Percentiles rank a stretch among this genome's conserved stretches.
Conservation (phyloP, 768 basidiomycete genomes). For the Tylopilus felleus region DNA sequence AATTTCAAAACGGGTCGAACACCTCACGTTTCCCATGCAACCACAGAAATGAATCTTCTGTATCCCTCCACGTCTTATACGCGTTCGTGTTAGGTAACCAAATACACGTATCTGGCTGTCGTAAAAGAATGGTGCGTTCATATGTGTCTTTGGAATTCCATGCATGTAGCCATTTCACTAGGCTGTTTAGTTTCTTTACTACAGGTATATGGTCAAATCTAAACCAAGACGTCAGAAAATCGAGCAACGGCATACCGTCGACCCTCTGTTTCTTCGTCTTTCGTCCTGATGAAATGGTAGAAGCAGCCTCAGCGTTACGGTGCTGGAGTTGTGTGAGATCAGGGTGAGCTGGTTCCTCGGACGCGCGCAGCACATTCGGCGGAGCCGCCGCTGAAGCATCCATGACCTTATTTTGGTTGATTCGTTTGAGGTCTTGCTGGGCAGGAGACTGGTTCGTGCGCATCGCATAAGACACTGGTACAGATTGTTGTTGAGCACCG, state of each 20-base stretch:
- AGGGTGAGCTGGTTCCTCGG: no score
- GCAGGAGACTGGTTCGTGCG: no score
- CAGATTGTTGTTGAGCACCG: not conserved
- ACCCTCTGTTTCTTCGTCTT: not conserved
- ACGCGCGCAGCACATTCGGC: no score
- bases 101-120: conserved; percentile 7
- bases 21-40: not conserved
- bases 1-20: not conserved
- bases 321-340: no score
- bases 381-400: no score
- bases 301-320: no score
- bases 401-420: not conserved
- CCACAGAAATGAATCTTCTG: not conserved
- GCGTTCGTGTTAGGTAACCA: conserved; percentile 1
- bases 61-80: not conserved
- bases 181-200: not conserved
- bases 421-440: no score
- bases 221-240: not conserved
- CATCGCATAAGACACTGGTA: no score
- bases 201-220: not conserved
- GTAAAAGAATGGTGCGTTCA: not conserved
- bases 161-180: conserved; percentile 5
- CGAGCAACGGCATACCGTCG: not conserved
- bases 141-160: conserved; percentile 3
- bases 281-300: not conserved